These are phyloP conservation scores for Pleurotus pulmonarius DNA, from an alignment of 768 basidiomycete genomes.

Conservation along the genomic window DNA sequence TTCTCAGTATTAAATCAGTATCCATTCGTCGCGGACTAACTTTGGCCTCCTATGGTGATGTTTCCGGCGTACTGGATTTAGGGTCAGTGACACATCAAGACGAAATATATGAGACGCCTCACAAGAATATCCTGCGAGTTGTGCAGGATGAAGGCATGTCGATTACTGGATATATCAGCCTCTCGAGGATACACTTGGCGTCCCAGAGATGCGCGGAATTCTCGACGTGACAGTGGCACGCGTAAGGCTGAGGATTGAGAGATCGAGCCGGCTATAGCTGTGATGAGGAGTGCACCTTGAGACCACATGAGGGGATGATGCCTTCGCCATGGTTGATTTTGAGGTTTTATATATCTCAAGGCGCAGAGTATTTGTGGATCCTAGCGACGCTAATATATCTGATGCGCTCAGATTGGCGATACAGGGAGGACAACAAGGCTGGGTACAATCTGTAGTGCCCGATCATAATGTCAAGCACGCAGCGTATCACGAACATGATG, in stretches of 20 bases:
- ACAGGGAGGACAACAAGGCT: no score
- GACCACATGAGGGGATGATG: no score
- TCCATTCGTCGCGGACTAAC: neutral
- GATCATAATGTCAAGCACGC: no score
- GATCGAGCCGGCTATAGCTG: no score
- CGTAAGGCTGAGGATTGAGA: neutral
- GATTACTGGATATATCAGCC: constrained; percentile 1
- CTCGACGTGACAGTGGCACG: neutral
- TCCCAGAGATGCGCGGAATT: neutral
- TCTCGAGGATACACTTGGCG: neutral
- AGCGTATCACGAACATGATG: no score
- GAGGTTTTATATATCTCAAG: no score
- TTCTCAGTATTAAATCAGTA: neutral
- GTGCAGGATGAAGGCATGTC: neutral
- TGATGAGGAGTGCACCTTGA: no score
- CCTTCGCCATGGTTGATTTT: no score
- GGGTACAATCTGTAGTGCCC: no score
- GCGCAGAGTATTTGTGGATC: no score
- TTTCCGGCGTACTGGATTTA: neutral
- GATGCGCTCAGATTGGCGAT: no score
- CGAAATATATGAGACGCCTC: neutral
- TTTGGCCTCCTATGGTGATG: constrained; percentile 1
- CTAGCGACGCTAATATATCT: no score
- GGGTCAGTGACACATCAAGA: neutral
- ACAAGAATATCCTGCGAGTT: neutral